Evolutionary conservation across 2,329 filamentous ascomycete species (phyloP).

Genomic region (Sporothrix variecibatus): DNA sequence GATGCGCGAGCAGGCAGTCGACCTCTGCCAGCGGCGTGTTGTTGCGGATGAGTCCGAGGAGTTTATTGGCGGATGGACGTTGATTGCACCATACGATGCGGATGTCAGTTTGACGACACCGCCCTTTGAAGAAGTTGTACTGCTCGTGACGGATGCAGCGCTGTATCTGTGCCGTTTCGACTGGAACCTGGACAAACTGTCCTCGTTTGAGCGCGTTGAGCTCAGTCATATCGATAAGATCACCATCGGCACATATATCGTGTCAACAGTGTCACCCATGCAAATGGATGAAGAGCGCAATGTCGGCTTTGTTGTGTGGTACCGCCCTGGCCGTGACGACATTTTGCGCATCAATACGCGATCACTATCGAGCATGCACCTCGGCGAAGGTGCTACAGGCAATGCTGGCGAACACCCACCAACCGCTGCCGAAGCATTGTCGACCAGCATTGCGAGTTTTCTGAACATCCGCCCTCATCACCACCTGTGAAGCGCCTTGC

Average conservation of each 20-base stretch:
- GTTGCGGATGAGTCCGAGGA: slow-evolving; percentile 83
- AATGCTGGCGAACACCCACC: not conserved
- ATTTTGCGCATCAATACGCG: slow-evolving; percentile 82
- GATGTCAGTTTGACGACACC: slow-evolving; percentile 65
- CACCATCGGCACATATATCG: slow-evolving; percentile 84
- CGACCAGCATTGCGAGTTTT: slow-evolving; percentile 43
- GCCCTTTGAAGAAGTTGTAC: slow-evolving; percentile 84
- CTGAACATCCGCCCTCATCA: slow-evolving; percentile 43
- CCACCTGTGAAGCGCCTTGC: slow-evolving; percentile 47
- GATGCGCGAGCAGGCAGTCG: slow-evolving; percentile 85
- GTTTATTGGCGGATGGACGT: slow-evolving; percentile 84
- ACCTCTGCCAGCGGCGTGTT: slow-evolving; percentile 83
- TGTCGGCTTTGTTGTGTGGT: slow-evolving; percentile 79
- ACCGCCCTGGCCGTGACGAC: slow-evolving; percentile 70
- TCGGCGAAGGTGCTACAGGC: slow-evolving; percentile 31
- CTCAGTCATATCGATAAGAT: slow-evolving; percentile 72
- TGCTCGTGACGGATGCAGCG: slow-evolving; percentile 81
- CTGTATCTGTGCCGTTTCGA: slow-evolving; percentile 90
- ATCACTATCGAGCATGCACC: slow-evolving; percentile 61
- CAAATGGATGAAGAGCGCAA: slow-evolving; percentile 80
- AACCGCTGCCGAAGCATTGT: slow-evolving; percentile 33
- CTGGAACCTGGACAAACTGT: slow-evolving; percentile 93
- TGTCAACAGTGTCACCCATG: slow-evolving; percentile 75
- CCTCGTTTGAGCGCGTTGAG: slow-evolving; percentile 84
- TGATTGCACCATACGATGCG: slow-evolving; percentile 72